phyloP scores from a whole-genome alignment of 2,329 filamentous ascomycete species.

The Colletotrichum sp. region DNA sequence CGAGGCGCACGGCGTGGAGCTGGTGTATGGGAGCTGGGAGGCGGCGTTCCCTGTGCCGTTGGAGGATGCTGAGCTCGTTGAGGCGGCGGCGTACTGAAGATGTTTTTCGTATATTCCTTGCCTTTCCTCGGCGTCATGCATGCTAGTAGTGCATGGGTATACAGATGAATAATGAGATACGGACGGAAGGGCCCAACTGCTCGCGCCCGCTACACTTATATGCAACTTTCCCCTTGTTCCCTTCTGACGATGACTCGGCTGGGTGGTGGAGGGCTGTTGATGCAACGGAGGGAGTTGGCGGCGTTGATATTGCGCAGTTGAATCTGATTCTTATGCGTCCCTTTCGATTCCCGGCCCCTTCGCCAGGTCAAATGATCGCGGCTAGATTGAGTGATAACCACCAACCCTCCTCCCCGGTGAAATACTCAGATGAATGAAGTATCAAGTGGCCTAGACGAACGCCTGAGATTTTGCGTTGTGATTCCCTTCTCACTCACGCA shows the following conservation, averaged over 20 bases:
- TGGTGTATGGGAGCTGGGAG: conserved; percentile 10
- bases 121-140: neutral
- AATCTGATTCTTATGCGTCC: neutral
- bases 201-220: neutral
- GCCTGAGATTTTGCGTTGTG: neutral
- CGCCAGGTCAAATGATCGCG: neutral
- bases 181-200: neutral
- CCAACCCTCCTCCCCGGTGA: neutral
- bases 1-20: conserved; percentile 11
- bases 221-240: neutral
- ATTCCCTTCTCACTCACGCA: neutral
- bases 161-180: neutral
- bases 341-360: neutral
- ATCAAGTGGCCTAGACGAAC: neutral
- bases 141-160: neutral
- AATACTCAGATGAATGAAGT: neutral
- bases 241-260: neutral
- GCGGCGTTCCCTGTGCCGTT: conserved; percentile 10
- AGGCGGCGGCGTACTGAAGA: neutral
- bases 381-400: neutral
- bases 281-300: neutral
- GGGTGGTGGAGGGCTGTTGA: neutral
- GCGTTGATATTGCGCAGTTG: neutral
- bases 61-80: neutral
- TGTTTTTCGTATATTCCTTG: neutral